Conservation (phyloP, 352 stramenopile genomes). For the Globisporangium lucens region DNA sequence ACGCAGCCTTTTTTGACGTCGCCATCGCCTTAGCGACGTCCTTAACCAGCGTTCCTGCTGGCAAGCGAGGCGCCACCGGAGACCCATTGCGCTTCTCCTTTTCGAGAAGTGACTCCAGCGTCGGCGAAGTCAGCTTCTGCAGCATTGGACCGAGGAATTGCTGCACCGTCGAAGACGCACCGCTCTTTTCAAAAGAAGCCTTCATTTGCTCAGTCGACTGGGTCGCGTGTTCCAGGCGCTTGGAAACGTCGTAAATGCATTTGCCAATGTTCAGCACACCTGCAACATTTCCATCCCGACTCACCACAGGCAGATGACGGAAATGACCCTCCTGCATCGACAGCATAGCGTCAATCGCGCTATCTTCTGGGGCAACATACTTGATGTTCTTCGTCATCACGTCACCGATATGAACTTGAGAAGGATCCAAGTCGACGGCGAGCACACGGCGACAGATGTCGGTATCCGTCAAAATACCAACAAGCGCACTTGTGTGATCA, state of each 20-base stretch:
- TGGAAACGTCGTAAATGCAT: slow-evolving; percentile 98
- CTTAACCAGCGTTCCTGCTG: slow-evolving; percentile 82
- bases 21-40: slow-evolving; percentile 80
- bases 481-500: slow-evolving; percentile 76
- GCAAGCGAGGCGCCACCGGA: slow-evolving; percentile 62
- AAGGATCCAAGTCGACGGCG: slow-evolving; percentile 77
- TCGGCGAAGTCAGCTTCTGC: slow-evolving; percentile 78
- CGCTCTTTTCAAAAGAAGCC: slow-evolving; percentile 73
- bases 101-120: slow-evolving; percentile 85
- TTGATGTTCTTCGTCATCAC: slow-evolving; percentile 97
- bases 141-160: slow-evolving; percentile 80
- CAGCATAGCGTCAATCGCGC: slow-evolving; percentile 94
- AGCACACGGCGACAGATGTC: slow-evolving; percentile 94
- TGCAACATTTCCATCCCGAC: slow-evolving; percentile 79
- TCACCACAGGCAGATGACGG: slow-evolving; percentile 95
- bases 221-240: slow-evolving; percentile 92
- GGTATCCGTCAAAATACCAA: slow-evolving; percentile 96
- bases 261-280: slow-evolving; percentile 98
- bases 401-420: slow-evolving; percentile 63
- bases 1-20: slow-evolving; percentile 85
- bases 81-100: slow-evolving; percentile 46
- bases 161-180: slow-evolving; percentile 68
- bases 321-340: slow-evolving; percentile 98
- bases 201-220: slow-evolving; percentile 84
- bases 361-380: slow-evolving; percentile 92